These are phyloP conservation scores for Hypoxylon sp. DNA, from an alignment of 2,329 filamentous ascomycete genomes.

Conservation along the genomic window DNA sequence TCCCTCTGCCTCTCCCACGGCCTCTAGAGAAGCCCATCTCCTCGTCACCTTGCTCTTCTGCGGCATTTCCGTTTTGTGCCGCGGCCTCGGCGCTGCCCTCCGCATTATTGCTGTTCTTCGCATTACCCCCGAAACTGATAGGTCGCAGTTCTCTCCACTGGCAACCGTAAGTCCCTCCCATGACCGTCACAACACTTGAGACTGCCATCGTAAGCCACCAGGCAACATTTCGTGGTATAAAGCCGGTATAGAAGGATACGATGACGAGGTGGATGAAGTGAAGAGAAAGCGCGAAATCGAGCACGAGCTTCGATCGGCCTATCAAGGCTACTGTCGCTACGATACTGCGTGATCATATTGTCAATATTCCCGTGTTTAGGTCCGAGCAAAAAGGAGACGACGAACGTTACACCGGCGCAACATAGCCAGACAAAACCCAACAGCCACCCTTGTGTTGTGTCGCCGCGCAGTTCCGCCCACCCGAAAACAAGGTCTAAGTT, in stretches of 20 bases:
- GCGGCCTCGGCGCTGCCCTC: constrained; percentile 52
- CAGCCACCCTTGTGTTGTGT: constrained; percentile 74
- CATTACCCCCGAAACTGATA: constrained; percentile 83
- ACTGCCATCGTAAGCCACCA: constrained; percentile 82
- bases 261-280: constrained; percentile 86
- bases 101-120: constrained; percentile 54
- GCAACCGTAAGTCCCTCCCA: constrained; percentile 89
- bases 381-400: constrained; percentile 59
- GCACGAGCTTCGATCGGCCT: constrained; percentile 91
- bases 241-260: constrained; percentile 82
- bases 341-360: constrained; percentile 68
- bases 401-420: constrained; percentile 68
- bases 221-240: constrained; percentile 81
- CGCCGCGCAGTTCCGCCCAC: constrained; percentile 71
- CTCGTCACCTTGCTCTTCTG: constrained; percentile 54
- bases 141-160: constrained; percentile 90
- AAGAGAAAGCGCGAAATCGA: constrained; percentile 92
- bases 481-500: constrained; percentile 69
- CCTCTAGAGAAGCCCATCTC: constrained; percentile 68
- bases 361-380: constrained; percentile 9
- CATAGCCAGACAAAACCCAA: constrained; percentile 70
- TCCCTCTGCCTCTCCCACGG: constrained; percentile 66
- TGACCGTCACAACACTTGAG: constrained; percentile 64
- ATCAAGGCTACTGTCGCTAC: constrained; percentile 88
- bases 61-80: constrained; percentile 44